Conservation (phyloP, 192 early-diverging fungal species). For the Coemansia umbellata region DNA sequence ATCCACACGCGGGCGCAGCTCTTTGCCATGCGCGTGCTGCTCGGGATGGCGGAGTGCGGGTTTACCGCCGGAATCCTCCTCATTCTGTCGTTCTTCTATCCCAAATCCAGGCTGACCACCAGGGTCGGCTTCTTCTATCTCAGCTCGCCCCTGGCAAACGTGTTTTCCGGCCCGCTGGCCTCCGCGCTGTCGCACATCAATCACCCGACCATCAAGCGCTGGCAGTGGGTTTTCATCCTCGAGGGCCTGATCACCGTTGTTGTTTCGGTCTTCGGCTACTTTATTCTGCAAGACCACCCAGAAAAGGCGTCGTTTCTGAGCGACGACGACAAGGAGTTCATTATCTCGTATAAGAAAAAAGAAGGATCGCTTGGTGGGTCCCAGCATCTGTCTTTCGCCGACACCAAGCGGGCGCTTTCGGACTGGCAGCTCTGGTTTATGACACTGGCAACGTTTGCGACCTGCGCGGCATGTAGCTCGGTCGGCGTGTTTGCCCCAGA, state of each 20-base stretch:
- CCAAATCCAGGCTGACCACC: constrained; percentile 19
- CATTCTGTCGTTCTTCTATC: constrained; percentile 46
- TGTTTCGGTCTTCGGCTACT: constrained; percentile 30
- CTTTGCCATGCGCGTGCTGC: constrained; percentile 32
- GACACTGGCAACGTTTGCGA: constrained; percentile 25
- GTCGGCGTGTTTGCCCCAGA: constrained; percentile 42
- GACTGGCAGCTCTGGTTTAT: constrained; percentile 51
- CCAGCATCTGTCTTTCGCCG: constrained; percentile 10
- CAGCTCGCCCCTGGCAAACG: constrained; percentile 41
- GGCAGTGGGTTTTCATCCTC: constrained; percentile 53
- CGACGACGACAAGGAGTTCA: constrained; percentile 34
- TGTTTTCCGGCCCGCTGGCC: constrained; percentile 40
- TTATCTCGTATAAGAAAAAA: constrained; percentile 18
- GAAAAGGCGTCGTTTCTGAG: constrained; percentile 41
- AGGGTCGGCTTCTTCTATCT: constrained; percentile 34
- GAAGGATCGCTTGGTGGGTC: constrained; percentile 45
- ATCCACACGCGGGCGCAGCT: constrained; percentile 34
- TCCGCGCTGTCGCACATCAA: constrained; percentile 43
- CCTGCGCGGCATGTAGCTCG: constrained; percentile 12
- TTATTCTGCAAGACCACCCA: constrained; percentile 41
- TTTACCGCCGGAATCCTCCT: constrained; percentile 37
- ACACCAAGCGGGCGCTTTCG: constrained; percentile 9
- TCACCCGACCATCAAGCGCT: constrained; percentile 37
- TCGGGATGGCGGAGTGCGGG: constrained; percentile 47
- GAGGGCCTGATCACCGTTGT: constrained; percentile 38